These are phyloP conservation scores for Yamadazyma nakazawae DNA, from an alignment of 805 yeast species.

Conservation along the genomic window DNA sequence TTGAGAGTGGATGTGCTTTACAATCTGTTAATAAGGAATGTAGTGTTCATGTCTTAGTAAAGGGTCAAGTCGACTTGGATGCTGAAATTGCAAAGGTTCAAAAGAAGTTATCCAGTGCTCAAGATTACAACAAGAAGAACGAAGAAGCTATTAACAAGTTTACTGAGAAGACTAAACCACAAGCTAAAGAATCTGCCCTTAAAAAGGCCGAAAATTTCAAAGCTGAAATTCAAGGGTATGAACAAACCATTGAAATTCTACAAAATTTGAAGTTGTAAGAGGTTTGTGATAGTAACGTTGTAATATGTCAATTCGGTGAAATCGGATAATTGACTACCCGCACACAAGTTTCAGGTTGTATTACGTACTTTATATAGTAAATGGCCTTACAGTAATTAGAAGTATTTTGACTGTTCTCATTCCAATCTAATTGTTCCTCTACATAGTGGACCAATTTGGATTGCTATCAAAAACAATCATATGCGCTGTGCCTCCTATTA, in stretches of 20 bases:
- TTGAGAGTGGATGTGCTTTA: constrained; percentile 90
- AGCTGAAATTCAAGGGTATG: constrained; percentile 89
- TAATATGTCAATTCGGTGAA: too few species aligned
- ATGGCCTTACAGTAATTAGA: too few species aligned
- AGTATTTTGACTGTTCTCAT: too few species aligned
- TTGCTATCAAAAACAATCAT: too few species aligned
- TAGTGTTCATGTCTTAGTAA: constrained; percentile 85
- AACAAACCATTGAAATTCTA: constrained; percentile 80
- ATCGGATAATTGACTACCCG: too few species aligned
- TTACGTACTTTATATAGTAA: too few species aligned
- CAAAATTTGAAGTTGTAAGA: constrained; percentile 62
- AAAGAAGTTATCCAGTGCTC: constrained; percentile 68
- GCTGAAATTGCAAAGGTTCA: constrained; percentile 82
- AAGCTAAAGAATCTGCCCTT: constrained; percentile 74
- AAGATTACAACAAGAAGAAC: constrained; percentile 56
- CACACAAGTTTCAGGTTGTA: too few species aligned
- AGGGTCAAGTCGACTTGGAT: constrained; percentile 92
- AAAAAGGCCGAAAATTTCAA: constrained; percentile 62
- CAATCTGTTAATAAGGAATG: constrained; percentile 76
- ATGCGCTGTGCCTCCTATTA: too few species aligned
- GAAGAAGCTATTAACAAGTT: constrained; percentile 80
- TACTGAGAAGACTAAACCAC: constrained; percentile 76
- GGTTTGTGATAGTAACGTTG: background rate
- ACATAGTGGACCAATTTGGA: too few species aligned
- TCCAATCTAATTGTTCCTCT: too few species aligned